Evolutionary conservation across 805 yeast species (phyloP), one percentile per base, ranked within the genome.

Genomic region (Yamadazyma scolyti): DNA sequence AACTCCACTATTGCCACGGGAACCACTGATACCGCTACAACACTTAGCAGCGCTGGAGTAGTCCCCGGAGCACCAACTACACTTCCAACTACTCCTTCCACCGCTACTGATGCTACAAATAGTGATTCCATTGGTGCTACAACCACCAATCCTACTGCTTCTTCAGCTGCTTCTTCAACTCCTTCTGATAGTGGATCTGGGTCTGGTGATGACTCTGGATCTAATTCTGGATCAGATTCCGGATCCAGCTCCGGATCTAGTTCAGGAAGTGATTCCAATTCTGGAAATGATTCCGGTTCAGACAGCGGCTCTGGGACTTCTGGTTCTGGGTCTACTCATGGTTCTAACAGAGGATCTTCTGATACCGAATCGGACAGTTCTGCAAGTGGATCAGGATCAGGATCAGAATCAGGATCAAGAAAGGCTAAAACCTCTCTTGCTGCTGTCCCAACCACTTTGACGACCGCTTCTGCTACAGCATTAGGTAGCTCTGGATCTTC

Each of bases 51-150:
- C 15, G 26, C 18, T 25, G 34, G n/a, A 25, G 19, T 9, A n/a
- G 17, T 14, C 11, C 7, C 20, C 20, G 7, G 32, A 9, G 10
- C 34, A 23, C 8, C 25, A 13, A 9, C 28, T 9, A 16, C 33
- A 18, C 4, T 35, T 25, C 27, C 16, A 12, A 6, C 17, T 15
- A 7, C 17, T 24, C 15, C 36, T 20, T 30, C 36, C 7, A 35
- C 28, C 23, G 41, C 42, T 17, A 9, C 37, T 27, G 42, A 38
- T 10, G 36, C 48, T 6, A 36, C 43, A 12, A 28, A 43, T 26
- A 25, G 39, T 9, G 32, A 19, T 14, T 41, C 43, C 7, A 16
- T 17, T 9, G 24, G 5, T 8, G n/a, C 31, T 11, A 9, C 16
- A 4, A 21, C 33, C 13, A n/a, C 10, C 10, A 9, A 4, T 10